Percentiles rank a stretch among this genome's conserved stretches.
Conservation (phyloP, 352 stramenopile genomes). For the Plasmopara halstedii region DNA sequence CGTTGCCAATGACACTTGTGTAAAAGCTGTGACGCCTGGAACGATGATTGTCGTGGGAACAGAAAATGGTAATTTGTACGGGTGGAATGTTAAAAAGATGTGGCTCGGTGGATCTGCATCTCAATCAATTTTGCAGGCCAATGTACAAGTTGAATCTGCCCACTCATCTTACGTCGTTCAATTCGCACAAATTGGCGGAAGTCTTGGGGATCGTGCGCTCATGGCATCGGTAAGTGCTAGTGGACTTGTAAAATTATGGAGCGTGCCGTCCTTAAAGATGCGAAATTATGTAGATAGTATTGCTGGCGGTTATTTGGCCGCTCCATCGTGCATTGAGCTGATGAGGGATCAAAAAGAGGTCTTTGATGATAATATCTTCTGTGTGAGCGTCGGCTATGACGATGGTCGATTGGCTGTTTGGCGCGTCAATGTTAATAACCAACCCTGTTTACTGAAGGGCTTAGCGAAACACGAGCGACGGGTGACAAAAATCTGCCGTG, state of each 20-base stretch:
- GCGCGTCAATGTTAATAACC: conserved; percentile 9
- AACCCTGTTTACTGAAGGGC: conserved; percentile 23
- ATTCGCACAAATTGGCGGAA: conserved; percentile 6
- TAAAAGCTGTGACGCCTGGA: not conserved
- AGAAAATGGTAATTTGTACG: conserved; percentile 32
- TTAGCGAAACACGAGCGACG: conserved; percentile 33
- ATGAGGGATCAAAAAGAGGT: conserved; percentile 5
- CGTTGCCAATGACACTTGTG: not conserved
- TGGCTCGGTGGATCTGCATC: not conserved
- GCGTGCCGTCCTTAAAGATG: conserved; percentile 28
- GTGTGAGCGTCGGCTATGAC: conserved; percentile 40
- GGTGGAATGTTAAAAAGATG: conserved; percentile 18
- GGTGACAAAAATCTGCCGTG: conserved; percentile 27
- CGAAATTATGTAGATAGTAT: conserved; percentile 32
- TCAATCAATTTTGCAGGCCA: conserved; percentile 20
- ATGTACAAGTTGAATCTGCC: conserved; percentile 11
- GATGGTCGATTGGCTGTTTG: conserved; percentile 45
- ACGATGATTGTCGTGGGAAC: conserved; percentile 27
- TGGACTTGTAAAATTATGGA: conserved; percentile 58
- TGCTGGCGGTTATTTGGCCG: conserved; percentile 13
- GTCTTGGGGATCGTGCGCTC: not conserved
- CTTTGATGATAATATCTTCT: not conserved
- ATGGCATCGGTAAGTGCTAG: conserved; percentile 42
- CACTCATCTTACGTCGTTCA: conserved; percentile 51
- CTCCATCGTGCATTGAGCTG: conserved; percentile 34